Percentiles rank a stretch among this genome's conserved stretches.
These are phyloP conservation scores for Yarrowia sp. DNA, from an alignment of 805 yeast species.

Conservation along the genomic window DNA sequence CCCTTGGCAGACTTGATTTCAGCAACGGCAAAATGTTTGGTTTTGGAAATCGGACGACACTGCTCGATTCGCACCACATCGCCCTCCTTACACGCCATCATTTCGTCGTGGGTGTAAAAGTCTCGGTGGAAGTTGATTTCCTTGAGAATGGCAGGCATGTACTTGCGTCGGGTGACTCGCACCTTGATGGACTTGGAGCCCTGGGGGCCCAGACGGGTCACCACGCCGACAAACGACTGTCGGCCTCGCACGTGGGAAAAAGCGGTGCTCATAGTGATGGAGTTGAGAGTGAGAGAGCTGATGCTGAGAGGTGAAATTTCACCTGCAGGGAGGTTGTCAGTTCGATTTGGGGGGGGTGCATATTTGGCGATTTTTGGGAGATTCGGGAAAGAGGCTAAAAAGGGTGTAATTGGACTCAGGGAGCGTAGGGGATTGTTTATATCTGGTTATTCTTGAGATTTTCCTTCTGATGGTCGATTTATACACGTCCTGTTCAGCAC, in stretches of 20 bases:
- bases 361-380: no score
- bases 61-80: conserved; percentile 88
- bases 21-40: conserved; percentile 85
- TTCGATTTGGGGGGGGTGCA: not conserved
- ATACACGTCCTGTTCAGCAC: no score
- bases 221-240: conserved; percentile 88
- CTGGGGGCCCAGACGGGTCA: conserved; percentile 83
- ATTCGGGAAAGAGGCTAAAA: no score
- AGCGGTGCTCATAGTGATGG: not conserved
- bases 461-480: no score
- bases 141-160: conserved; percentile 50
- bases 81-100: conserved; percentile 86
- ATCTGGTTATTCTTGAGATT: no score
- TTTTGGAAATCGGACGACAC: conserved; percentile 75
- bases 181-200: conserved; percentile 96
- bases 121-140: conserved; percentile 76
- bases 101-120: conserved; percentile 90
- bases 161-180: conserved; percentile 72
- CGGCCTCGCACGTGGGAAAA: conserved; percentile 58
- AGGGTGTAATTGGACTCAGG: no score
- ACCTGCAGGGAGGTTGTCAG: not conserved
- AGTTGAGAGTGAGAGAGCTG: not conserved
- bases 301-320: not conserved
- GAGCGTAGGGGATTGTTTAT: no score
- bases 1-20: conserved; percentile 87